Evolutionary conservation across 1,284 basidiomycete genomes (phyloP).

Genomic region (Rhodotorula sp.): DNA sequence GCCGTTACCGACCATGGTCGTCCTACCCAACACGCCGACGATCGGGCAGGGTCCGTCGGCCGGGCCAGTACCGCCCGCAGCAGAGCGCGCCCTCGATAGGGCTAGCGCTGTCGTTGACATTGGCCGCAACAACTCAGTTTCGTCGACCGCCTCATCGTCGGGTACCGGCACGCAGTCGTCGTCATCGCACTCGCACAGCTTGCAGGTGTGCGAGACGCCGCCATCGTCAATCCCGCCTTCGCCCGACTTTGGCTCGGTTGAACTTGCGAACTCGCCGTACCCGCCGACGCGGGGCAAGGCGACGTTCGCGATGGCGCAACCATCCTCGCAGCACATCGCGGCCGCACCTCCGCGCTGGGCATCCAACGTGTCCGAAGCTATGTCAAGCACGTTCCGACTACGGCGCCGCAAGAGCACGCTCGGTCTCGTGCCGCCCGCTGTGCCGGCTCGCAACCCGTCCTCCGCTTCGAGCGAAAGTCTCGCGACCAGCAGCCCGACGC

Average conservation of each 20-base stretch:
- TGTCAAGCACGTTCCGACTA: constrained; percentile 28
- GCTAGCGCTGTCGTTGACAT: constrained; percentile 13
- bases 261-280: constrained; percentile 20
- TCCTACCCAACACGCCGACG: background rate
- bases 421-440: constrained; percentile 19
- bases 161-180: constrained; percentile 27
- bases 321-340: background rate
- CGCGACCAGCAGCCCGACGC: constrained; percentile 1
- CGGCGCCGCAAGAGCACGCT: constrained; percentile 30
- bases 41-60: background rate
- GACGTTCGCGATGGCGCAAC: background rate
- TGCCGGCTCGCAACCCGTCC: constrained; percentile 6
- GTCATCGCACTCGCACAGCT: constrained; percentile 26
- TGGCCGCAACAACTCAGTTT: constrained; percentile 42
- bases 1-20: background rate
- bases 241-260: constrained; percentile 27
- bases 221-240: constrained; percentile 39
- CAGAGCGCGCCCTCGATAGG: background rate
- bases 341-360: background rate
- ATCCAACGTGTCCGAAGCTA: constrained; percentile 14
- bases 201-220: constrained; percentile 30
- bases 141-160: constrained; percentile 32
- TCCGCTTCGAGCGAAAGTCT: constrained; percentile 6
- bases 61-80: background rate
- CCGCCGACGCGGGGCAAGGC: constrained; percentile 4